phyloP scores from a whole-genome alignment of 306 rosid genomes.

The Mucuna pruriens region DNA sequence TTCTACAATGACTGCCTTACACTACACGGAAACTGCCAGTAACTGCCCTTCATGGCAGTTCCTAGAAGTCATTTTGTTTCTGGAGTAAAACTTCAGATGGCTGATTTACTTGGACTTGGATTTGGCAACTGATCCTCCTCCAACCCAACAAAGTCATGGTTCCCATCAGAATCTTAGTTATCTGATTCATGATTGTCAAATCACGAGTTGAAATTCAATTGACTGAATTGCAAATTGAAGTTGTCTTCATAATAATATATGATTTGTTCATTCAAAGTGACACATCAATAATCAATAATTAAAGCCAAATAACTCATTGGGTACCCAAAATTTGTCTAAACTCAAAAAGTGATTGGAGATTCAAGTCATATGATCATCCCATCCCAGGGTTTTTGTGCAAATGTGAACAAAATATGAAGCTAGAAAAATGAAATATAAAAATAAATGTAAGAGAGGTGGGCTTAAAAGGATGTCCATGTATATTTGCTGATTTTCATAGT shows the following conservation, averaged over 20 bases:
- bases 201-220: no score
- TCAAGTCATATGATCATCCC: background rate
- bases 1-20: background rate
- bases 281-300: background rate
- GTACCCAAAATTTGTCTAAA: background rate
- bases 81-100: background rate
- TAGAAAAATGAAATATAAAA: background rate
- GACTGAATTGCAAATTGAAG: no score
- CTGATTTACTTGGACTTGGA: background rate
- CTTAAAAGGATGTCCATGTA: background rate
- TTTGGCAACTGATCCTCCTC: background rate
- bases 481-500: background rate
- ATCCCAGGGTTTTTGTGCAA: background rate
- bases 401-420: background rate
- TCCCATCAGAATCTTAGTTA: background rate
- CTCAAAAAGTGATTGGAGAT: background rate
- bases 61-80: background rate
- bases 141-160: background rate
- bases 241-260: background rate
- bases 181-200: no score
- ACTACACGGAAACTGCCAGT: background rate
- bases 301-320: background rate
- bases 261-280: slow-evolving; percentile 3
- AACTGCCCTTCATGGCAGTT: background rate
- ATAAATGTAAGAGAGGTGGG: background rate